Base-by-base conservation (phyloP, 1,284 basidiomycete genomes). In the Cryptococcus sp. region DNA sequence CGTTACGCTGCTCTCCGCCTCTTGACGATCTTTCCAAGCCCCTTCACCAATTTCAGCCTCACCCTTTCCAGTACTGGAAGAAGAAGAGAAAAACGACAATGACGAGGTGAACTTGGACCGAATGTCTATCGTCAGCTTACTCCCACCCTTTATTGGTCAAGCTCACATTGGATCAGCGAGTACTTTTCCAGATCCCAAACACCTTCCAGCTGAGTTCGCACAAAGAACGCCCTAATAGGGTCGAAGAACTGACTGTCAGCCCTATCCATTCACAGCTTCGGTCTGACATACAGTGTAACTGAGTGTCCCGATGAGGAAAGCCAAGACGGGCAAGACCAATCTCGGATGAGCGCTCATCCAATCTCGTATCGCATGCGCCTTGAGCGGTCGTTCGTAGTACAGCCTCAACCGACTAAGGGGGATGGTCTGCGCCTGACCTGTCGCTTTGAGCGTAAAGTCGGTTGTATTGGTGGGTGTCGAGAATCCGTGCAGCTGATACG, bases 301-400 rank as follows among this genome's bases (percentile, higher is more conserved):
- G 42, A 97, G 65, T 1, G 85, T 85, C 14, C 93, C 94, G 24
- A 97, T 68, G 2, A 97, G 75, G 72, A 97, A 94, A 38, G 91
- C 81, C 1, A 93, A 52, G 11, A 95, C 72, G 0, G 94, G 94
- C 4, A 97, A 74, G 37, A 86, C 82, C 50, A 97, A 86, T 56
- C 82, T 82, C 0, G 94, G 94, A 74, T 98, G 94, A 19, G 73
- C 78, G 5, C 83, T 77, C 46, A 93, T 75, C 87, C 92, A 98
- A 62, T 86, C 83, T 37, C 86, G 79, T 25, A 94, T 71, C 26
- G 77, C 82, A 66, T 93, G 86, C 0, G 81, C 82, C 64, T 86
- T 83, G n/a, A 90, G 75, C 12, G 85, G 84, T 43, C 77, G 77
- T 61, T 86, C 79, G 68, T 90, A 94, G 35, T 78, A 77, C 37